phyloP scores from a whole-genome alignment of 2,329 filamentous ascomycete genomes.

The Dactylella cylindrospora region DNA sequence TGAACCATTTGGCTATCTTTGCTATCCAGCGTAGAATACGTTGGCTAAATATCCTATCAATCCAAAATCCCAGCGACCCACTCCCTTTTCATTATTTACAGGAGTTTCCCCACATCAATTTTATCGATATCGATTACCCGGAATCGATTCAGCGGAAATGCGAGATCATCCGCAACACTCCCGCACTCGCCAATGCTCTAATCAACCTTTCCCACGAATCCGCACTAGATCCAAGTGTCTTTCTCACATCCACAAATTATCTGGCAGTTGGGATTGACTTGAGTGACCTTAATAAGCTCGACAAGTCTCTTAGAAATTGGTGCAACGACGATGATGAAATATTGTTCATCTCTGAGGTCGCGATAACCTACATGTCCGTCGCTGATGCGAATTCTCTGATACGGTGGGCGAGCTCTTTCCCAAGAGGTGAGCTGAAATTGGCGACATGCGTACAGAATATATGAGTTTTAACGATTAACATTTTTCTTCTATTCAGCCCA shows the following conservation, averaged over 20 bases:
- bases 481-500: constrained; percentile 62
- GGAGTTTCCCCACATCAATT: constrained; percentile 86
- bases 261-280: constrained; percentile 80
- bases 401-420: constrained; percentile 71
- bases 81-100: constrained; percentile 55
- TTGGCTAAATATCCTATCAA: not conserved
- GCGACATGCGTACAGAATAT: not conserved
- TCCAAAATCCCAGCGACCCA: constrained; percentile 19
- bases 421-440: constrained; percentile 60
- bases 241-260: constrained; percentile 70
- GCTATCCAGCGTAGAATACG: not conserved
- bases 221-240: constrained; percentile 54
- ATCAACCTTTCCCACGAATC: constrained; percentile 54
- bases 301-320: constrained; percentile 58
- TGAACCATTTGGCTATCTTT: not conserved
- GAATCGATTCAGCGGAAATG: constrained; percentile 75
- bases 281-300: constrained; percentile 65
- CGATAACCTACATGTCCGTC: constrained; percentile 60
- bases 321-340: constrained; percentile 64
- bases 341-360: constrained; percentile 85
- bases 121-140: constrained; percentile 80
- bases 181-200: constrained; percentile 61
- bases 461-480: not conserved
- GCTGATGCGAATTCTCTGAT: constrained; percentile 63
- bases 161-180: constrained; percentile 65